Base-by-base conservation (phyloP, 495 filamentous ascomycete genomes). In the Hypoxylon intermedium region DNA sequence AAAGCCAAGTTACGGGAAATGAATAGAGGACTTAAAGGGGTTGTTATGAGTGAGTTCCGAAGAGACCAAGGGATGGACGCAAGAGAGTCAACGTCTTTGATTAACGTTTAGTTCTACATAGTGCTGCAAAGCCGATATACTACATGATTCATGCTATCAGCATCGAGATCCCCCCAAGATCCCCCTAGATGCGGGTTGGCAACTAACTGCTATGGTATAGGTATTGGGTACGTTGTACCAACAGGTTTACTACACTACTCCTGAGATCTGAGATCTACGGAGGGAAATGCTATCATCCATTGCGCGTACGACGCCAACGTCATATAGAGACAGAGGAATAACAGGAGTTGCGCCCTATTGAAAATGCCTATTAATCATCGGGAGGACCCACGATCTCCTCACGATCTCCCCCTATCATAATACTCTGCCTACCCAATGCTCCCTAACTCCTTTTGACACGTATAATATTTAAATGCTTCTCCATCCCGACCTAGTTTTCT, bases 271-370 rank as follows among this genome's bases (percentile, higher is more conserved):
- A 51, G 62, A 65, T 56, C 50, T 40, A 45, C 51, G 13, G 13
- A 18, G 13, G 13, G n/a, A 49, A 24, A 55, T 55, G 55, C 28
- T 55, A 48, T 56, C 51, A 56, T 56, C 36, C 45, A 51, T 65
- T 64, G 50, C 50, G 61, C 28, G 56, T 57, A 12, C 37, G 5
- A 34, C 55, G 31, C 48, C 21, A 38, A n/a, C 41, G 49, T 58
- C 40, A 59, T 56, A 28, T 23, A 26, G 9, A 53, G 24, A 33
- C 54, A 12, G 50, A 46, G 31, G 45, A 42, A 41, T 48, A 50
- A 50, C 45, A 42, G 28, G 3, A 13, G 49, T 37, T 41, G 34
- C 48, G 40, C 53, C 41, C n/a, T 26, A 36, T 49, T 33, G 15
- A 48, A n/a, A n/a, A n/a, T n/a, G 30, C 42, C 42, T 23, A 36